phyloP scores from a whole-genome alignment of 352 stramenopile species.

The Pilasporangium apinafurcum region DNA sequence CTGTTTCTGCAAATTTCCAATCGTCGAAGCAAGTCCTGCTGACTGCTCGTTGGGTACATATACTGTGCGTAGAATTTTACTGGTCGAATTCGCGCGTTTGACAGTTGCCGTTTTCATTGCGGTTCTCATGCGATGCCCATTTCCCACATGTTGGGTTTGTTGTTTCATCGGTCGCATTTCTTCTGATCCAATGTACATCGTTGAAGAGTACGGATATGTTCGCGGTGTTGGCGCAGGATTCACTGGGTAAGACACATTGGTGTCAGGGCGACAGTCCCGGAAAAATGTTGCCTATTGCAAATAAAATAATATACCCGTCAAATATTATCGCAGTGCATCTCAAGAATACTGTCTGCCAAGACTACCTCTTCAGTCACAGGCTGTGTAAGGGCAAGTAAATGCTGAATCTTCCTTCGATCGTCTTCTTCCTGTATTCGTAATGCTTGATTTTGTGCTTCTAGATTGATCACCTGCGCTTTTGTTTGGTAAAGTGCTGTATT shows the following conservation, averaged over 20 bases:
- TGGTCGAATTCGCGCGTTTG: constrained; percentile 5
- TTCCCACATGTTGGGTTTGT: no score
- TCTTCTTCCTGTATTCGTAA: constrained; percentile 70
- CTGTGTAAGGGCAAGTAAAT: constrained; percentile 75
- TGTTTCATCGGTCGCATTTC: constrained; percentile 15
- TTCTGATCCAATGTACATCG: constrained; percentile 65
- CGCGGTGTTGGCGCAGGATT: constrained; percentile 10
- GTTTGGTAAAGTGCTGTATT: constrained; percentile 59
- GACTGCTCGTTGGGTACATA: constrained; percentile 76
- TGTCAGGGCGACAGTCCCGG: constrained; percentile 56
- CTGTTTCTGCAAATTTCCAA: constrained; percentile 57
- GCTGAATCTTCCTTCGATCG: constrained; percentile 76
- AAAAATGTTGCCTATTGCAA: constrained; percentile 60
- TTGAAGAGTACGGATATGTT: constrained; percentile 64
- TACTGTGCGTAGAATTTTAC: constrained; percentile 61
- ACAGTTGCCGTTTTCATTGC: neutral
- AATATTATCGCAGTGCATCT: neutral
- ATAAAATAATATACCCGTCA: neutral
- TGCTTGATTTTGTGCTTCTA: constrained; percentile 55
- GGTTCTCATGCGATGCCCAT: no score
- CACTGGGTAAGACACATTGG: constrained; percentile 43
- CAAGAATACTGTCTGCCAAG: no score
- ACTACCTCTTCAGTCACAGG: constrained; percentile 70
- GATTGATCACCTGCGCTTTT: constrained; percentile 54
- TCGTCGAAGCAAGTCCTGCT: constrained; percentile 32